Evolutionary conservation across 768 basidiomycete species (phyloP).

Genomic region (Leccinellum luteum): DNA sequence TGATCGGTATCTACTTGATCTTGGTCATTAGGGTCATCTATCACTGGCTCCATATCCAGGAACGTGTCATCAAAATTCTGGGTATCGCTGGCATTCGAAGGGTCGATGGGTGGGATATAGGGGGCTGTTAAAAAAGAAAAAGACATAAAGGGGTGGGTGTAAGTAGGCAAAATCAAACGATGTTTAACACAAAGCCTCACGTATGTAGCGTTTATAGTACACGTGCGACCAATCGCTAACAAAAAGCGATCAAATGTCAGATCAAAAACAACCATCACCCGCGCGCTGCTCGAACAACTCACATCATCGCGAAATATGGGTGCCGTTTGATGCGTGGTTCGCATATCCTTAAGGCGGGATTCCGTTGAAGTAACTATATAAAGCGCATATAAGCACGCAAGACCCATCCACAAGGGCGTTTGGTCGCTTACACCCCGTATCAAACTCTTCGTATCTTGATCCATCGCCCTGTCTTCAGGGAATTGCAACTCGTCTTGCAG

Average conservation of each 20-base stretch:
- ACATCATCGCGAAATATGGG: slow-evolving; percentile 95
- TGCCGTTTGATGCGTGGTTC: slow-evolving; percentile 94
- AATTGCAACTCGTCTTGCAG: slow-evolving; percentile 87
- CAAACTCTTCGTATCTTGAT: slow-evolving; percentile 92
- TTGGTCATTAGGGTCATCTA: slow-evolving; percentile 71
- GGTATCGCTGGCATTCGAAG: slow-evolving; percentile 90
- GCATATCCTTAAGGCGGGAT: slow-evolving; percentile 85
- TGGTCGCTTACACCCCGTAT: slow-evolving; percentile 80
- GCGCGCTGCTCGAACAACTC: slow-evolving; percentile 34
- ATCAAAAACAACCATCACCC: slow-evolving; percentile 5
- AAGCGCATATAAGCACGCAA: slow-evolving; percentile 11
- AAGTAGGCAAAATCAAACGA: slow-evolving; percentile 5
- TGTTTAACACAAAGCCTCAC: slow-evolving; percentile 42
- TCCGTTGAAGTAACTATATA: slow-evolving; percentile 82
- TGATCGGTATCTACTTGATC: slow-evolving; percentile 66
- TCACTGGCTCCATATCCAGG: slow-evolving; percentile 91
- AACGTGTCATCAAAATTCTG: slow-evolving; percentile 98
- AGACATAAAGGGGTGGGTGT: slow-evolving; percentile 12
- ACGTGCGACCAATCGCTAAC: slow-evolving; percentile 92
- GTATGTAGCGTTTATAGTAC: slow-evolving; percentile 92
- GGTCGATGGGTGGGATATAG: slow-evolving; percentile 90
- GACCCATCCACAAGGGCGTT: background rate
- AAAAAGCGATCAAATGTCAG: slow-evolving; percentile 14
- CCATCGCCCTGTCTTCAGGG: slow-evolving; percentile 88
- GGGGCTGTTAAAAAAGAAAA: slow-evolving; percentile 53